phyloP scores from a whole-genome alignment of 1,139 yeast species.

The Yamadazyma oceani region DNA sequence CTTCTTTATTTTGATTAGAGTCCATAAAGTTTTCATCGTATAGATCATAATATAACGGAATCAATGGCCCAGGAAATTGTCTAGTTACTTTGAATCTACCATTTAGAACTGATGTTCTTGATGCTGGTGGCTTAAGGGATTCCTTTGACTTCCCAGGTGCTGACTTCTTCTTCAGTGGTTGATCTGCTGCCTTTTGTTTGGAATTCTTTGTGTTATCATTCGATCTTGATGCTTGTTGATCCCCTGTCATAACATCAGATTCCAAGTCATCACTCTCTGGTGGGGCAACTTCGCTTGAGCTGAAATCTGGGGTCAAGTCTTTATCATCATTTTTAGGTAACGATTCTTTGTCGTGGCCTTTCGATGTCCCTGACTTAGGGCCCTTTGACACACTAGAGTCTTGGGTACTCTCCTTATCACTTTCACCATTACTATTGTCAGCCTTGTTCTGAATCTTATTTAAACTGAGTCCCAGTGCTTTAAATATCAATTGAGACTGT shows the following conservation, averaged over 20 bases:
- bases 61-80: conserved; percentile 42
- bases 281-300: too few relatives aligned
- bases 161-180: background rate
- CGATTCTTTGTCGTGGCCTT: too few relatives aligned
- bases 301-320: too few relatives aligned
- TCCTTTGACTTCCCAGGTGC: conserved; percentile 5
- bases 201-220: background rate
- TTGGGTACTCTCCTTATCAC: too few relatives aligned
- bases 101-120: conserved; percentile 35
- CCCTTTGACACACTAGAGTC: too few relatives aligned
- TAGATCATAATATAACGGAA: conserved; percentile 35
- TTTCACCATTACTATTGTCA: too few relatives aligned
- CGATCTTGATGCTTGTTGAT: too few relatives aligned
- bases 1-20: conserved; percentile 18
- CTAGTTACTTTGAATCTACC: conserved; percentile 31
- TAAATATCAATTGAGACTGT: conserved; percentile 20
- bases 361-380: too few relatives aligned
- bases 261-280: too few relatives aligned
- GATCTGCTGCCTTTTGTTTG: background rate
- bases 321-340: too few relatives aligned
- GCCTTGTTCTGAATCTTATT: background rate
- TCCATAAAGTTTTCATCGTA: conserved; percentile 39
- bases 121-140: conserved; percentile 9
- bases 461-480: conserved; percentile 5
- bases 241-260: too few relatives aligned